phyloP scores from a whole-genome alignment of 352 stramenopile genomes.

The Discostella stelligera region DNA sequence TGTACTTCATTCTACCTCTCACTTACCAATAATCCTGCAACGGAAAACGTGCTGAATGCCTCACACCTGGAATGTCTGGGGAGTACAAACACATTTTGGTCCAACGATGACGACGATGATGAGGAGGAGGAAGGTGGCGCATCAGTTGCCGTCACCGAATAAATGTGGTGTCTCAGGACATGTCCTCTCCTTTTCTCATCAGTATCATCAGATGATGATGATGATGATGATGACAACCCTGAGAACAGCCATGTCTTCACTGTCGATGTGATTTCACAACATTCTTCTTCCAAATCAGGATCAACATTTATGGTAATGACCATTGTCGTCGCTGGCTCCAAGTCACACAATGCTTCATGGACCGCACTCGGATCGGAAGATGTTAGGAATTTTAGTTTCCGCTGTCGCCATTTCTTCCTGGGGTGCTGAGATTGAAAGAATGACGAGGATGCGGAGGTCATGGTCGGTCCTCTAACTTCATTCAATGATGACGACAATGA shows the following conservation, averaged over 20 bases:
- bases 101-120: conserved; percentile 15
- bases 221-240: conserved; percentile 14
- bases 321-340: conserved; percentile 57
- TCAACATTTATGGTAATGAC: conserved; percentile 63
- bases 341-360: conserved; percentile 41
- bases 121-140: not conserved
- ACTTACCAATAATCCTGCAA: conserved; percentile 64
- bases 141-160: conserved; percentile 63
- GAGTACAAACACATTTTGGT: conserved; percentile 66
- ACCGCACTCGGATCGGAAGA: conserved; percentile 55
- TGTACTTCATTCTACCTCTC: conserved; percentile 1
- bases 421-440: not conserved
- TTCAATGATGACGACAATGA: not conserved
- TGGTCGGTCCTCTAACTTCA: not conserved
- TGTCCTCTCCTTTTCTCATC: conserved; percentile 12
- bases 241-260: conserved; percentile 57
- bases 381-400: conserved; percentile 65
- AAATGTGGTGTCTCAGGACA: conserved; percentile 64
- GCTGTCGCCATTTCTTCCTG: conserved; percentile 8
- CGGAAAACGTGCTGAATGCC: conserved; percentile 67
- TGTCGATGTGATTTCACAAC: conserved; percentile 16
- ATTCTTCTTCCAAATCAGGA: conserved; percentile 48
- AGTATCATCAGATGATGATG: conserved; percentile 3
- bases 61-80: conserved; percentile 64
- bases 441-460: conserved; percentile 4